Conservation (phyloP, 345 rosid species). For the Hibiscus mutabilis region DNA sequence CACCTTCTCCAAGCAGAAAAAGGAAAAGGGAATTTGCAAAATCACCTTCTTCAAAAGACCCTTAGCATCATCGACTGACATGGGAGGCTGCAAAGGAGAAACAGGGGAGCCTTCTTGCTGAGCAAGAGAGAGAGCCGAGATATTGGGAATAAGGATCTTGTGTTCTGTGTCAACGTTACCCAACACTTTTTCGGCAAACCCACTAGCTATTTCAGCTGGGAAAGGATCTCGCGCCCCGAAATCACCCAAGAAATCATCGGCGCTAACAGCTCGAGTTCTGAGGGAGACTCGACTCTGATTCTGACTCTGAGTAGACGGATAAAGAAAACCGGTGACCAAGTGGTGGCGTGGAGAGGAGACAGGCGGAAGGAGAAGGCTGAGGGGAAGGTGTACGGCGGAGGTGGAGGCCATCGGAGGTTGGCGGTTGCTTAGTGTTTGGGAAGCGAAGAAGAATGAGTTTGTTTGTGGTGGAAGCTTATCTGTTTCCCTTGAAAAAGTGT, state of each 20-base stretch:
- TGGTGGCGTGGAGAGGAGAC: constrained; percentile 18
- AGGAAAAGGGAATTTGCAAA: background rate
- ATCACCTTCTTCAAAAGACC: constrained; percentile 62
- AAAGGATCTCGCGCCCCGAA: constrained; percentile 74
- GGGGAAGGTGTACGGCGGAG: constrained; percentile 20
- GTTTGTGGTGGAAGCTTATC: too few relatives aligned
- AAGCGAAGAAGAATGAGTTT: too few relatives aligned
- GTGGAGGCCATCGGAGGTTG: constrained; percentile 27
- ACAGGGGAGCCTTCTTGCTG: constrained; percentile 53
- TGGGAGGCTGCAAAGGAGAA: constrained; percentile 58
- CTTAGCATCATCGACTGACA: constrained; percentile 54
- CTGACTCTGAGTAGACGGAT: constrained; percentile 1
- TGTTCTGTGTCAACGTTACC: constrained; percentile 66
- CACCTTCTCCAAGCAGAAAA: background rate
- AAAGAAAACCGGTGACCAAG: background rate
- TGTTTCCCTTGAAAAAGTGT: too few relatives aligned
- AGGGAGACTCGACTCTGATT: constrained; percentile 3
- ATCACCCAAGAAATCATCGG: constrained; percentile 39
- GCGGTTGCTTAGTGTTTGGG: background rate
- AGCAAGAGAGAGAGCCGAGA: constrained; percentile 70
- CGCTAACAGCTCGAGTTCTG: constrained; percentile 24
- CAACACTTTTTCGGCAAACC: constrained; percentile 73
- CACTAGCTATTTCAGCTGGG: constrained; percentile 73
- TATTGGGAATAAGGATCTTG: constrained; percentile 72
- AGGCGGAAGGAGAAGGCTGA: constrained; percentile 20